A percentile compares a stretch with the other conserved stretches of the same genome.
These are phyloP conservation scores for Colletotrichum spaethianum DNA, from an alignment of 2,329 filamentous ascomycete genomes.

Conservation along the genomic window DNA sequence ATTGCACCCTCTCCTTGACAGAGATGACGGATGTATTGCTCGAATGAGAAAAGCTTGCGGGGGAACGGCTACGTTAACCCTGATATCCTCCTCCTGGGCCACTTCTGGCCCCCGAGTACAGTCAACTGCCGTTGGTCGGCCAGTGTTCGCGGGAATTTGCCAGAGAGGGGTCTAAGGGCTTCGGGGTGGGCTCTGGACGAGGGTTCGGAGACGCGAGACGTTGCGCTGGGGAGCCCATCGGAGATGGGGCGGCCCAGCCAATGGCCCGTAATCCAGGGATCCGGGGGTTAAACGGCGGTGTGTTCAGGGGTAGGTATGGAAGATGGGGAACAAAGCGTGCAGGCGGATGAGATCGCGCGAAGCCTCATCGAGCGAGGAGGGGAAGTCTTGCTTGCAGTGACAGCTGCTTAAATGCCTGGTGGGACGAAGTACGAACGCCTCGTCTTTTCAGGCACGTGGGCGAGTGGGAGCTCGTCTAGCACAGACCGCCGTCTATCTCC, in stretches of 20 bases:
- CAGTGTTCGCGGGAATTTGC: background rate
- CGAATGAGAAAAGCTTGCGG: background rate
- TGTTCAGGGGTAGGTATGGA: background rate
- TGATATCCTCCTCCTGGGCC: background rate
- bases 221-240: too few relatives aligned
- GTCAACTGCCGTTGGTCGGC: too few relatives aligned
- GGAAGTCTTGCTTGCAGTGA: background rate
- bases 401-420: background rate
- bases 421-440: too few relatives aligned
- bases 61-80: background rate
- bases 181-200: background rate
- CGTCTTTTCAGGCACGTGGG: too few relatives aligned
- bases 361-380: background rate
- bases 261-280: background rate
- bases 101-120: background rate
- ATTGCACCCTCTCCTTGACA: background rate
- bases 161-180: background rate
- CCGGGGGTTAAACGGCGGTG: background rate
- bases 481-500: background rate
- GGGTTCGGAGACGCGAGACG: background rate
- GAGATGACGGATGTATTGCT: background rate
- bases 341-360: background rate
- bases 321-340: too few relatives aligned
- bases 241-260: too few relatives aligned
- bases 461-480: too few relatives aligned